phyloP scores from a whole-genome alignment of 306 rosid genomes.

The Urtica urens region DNA sequence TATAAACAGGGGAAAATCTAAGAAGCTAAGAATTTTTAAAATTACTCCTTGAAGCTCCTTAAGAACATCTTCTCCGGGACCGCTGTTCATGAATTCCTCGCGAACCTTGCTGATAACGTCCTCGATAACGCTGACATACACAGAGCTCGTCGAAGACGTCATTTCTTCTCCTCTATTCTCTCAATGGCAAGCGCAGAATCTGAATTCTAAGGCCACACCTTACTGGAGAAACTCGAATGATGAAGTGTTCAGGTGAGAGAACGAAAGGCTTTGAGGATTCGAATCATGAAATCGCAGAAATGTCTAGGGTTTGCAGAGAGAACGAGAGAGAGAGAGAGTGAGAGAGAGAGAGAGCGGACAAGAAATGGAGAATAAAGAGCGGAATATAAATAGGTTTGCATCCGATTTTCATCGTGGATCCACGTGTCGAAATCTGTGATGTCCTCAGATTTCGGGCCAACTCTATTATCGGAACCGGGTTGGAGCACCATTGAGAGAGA shows the following conservation, averaged over 20 bases:
- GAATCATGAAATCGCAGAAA: constrained; percentile 9
- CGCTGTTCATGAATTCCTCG: constrained; percentile 70
- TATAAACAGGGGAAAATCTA: neutral
- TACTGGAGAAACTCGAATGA: neutral
- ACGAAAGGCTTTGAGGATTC: neutral
- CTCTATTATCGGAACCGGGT: neutral
- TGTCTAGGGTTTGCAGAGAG: constrained; percentile 17
- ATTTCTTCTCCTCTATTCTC: constrained; percentile 14
- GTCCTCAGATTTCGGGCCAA: constrained; percentile 7
- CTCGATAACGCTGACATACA: constrained; percentile 81
- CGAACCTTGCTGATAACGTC: constrained; percentile 91
- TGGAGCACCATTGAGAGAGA: too few species aligned
- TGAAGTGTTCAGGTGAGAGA: neutral
- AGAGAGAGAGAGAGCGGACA: constrained; percentile 40
- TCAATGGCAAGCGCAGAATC: neutral
- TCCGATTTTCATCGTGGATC: constrained; percentile 43
- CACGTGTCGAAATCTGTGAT: constrained; percentile 58
- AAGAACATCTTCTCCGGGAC: constrained; percentile 90
- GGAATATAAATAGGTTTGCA: constrained; percentile 99
- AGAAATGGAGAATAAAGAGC: constrained; percentile 52
- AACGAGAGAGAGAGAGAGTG: constrained; percentile 13
- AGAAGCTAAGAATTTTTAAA: constrained; percentile 6
- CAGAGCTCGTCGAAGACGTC: constrained; percentile 75
- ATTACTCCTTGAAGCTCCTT: constrained; percentile 98
- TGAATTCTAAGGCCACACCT: constrained; percentile 8